phyloP scores from a whole-genome alignment of 2,329 filamentous ascomycete genomes.

The Xylaria sp. region DNA sequence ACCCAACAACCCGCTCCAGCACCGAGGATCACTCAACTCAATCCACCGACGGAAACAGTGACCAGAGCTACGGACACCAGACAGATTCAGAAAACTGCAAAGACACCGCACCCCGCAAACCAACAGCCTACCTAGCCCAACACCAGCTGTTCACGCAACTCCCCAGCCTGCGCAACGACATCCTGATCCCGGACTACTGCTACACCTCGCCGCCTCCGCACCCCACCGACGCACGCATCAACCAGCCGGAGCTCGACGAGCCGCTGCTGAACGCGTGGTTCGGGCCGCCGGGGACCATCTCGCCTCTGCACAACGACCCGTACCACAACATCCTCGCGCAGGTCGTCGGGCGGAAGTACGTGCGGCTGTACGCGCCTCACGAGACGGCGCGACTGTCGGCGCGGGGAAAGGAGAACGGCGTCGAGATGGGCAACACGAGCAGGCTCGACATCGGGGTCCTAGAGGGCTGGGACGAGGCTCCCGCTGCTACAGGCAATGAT shows the following conservation, averaged over 20 bases:
- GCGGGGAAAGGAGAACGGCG: slow-evolving; percentile 70
- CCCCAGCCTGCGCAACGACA: slow-evolving; percentile 78
- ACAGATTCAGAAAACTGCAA: background rate
- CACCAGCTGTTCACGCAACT: slow-evolving; percentile 89
- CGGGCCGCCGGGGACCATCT: slow-evolving; percentile 86
- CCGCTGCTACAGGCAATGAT: background rate
- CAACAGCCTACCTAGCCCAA: slow-evolving; percentile 88
- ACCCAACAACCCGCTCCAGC: slow-evolving; percentile 34
- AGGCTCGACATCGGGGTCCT: slow-evolving; percentile 77
- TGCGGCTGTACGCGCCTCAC: slow-evolving; percentile 83
- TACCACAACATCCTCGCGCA: slow-evolving; percentile 94
- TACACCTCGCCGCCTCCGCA: slow-evolving; percentile 74
- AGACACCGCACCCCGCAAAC: background rate
- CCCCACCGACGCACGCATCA: slow-evolving; percentile 50
- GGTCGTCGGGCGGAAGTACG: slow-evolving; percentile 89
- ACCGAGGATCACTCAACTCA: slow-evolving; percentile 24
- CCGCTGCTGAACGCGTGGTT: slow-evolving; percentile 92
- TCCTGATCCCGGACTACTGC: slow-evolving; percentile 85
- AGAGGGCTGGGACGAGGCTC: slow-evolving; percentile 65
- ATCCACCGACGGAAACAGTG: background rate
- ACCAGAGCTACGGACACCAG: too few relatives aligned
- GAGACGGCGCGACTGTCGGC: slow-evolving; percentile 70
- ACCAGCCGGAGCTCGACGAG: slow-evolving; percentile 59
- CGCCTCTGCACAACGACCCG: slow-evolving; percentile 90
- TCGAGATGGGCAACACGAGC: slow-evolving; percentile 95